phyloP scores from a whole-genome alignment of 805 yeast species.

The Kodamaea neixiangensis region DNA sequence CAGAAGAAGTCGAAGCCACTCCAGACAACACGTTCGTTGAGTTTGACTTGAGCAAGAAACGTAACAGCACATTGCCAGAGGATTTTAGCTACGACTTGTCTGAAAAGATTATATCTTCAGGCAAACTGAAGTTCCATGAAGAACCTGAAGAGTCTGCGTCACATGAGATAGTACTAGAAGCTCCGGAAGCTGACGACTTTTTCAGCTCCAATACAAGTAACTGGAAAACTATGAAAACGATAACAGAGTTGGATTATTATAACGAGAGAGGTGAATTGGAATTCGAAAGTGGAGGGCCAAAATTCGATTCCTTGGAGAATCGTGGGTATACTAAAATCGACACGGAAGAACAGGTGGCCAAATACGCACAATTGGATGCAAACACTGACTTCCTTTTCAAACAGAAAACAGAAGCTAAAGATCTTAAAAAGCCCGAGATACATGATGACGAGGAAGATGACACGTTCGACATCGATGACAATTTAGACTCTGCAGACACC shows the following conservation, averaged over 20 bases:
- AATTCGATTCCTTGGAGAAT: slow-evolving; percentile 32
- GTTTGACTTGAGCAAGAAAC: slow-evolving; percentile 26
- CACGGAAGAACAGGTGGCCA: slow-evolving; percentile 80
- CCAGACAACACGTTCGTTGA: slow-evolving; percentile 27
- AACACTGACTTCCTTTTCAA: slow-evolving; percentile 55
- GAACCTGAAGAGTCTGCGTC: not conserved
- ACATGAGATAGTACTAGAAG: slow-evolving; percentile 14
- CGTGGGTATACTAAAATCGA: slow-evolving; percentile 88
- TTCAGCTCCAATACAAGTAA: slow-evolving; percentile 45
- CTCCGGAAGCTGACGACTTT: slow-evolving; percentile 29
- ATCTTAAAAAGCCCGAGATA: slow-evolving; percentile 12
- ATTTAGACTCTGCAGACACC: slow-evolving; percentile 57
- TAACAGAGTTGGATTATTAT: slow-evolving; percentile 74
- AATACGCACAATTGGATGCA: slow-evolving; percentile 53
- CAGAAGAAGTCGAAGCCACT: slow-evolving; percentile 5
- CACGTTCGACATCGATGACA: slow-evolving; percentile 38
- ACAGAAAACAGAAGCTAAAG: slow-evolving; percentile 18
- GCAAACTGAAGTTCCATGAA: slow-evolving; percentile 11
- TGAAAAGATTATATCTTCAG: slow-evolving; percentile 7
- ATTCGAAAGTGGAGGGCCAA: slow-evolving; percentile 30
- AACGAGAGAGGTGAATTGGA: slow-evolving; percentile 75
- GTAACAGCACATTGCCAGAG: slow-evolving; percentile 4
- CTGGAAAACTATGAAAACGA: slow-evolving; percentile 89
- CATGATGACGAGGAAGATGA: slow-evolving; percentile 25
- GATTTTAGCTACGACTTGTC: not conserved